phyloP scores from a whole-genome alignment of 805 yeast genomes.

The Metschnikowia lochheadii region DNA sequence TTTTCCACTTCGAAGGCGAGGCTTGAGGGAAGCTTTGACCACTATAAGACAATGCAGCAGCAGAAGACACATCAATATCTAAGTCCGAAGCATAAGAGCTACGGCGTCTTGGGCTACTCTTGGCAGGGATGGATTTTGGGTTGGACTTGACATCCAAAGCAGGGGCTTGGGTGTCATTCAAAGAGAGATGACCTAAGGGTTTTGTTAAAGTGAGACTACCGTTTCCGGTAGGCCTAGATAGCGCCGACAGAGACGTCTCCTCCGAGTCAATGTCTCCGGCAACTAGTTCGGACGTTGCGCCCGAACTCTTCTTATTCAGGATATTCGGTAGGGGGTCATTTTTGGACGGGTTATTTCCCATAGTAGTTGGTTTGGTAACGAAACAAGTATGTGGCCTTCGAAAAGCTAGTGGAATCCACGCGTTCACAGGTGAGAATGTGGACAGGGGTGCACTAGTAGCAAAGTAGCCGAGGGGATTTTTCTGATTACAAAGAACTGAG shows the following conservation, averaged over 20 bases:
- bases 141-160: slow-evolving; percentile 4
- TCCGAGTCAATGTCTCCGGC: slow-evolving; percentile 40
- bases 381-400: background rate
- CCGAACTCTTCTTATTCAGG: slow-evolving; percentile 27
- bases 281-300: slow-evolving; percentile 21
- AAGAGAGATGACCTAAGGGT: slow-evolving; percentile 2
- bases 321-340: slow-evolving; percentile 45
- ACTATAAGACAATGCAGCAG: slow-evolving; percentile 27
- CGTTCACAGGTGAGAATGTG: background rate
- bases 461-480: background rate
- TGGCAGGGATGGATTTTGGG: slow-evolving; percentile 13
- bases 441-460: background rate
- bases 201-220: slow-evolving; percentile 13
- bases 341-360: slow-evolving; percentile 68
- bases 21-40: slow-evolving; percentile 1
- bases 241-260: slow-evolving; percentile 39
- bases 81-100: slow-evolving; percentile 16
- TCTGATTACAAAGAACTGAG: slow-evolving; percentile 2
- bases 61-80: slow-evolving; percentile 47
- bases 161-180: background rate
- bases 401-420: background rate
- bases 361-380: slow-evolving; percentile 16
- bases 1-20: slow-evolving; percentile 8
- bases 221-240: slow-evolving; percentile 31
- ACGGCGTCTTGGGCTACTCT: slow-evolving; percentile 3